Percentiles rank a stretch among this genome's conserved stretches.
These are phyloP conservation scores for Trichoderma sp. DNA, from an alignment of 2,329 filamentous ascomycete genomes.

Conservation along the genomic window DNA sequence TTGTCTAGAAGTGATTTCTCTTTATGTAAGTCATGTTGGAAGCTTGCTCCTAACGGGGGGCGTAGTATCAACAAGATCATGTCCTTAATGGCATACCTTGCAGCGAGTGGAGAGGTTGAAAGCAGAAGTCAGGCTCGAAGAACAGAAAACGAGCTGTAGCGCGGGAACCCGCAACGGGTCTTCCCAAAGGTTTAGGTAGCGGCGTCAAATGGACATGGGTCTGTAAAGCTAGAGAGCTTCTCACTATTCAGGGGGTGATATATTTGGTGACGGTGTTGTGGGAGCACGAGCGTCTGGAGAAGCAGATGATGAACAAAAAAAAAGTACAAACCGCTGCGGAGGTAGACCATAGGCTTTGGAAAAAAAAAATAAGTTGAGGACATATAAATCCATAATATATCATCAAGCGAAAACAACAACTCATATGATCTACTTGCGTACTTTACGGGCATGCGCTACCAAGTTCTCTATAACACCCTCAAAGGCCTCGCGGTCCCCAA, in stretches of 20 bases:
- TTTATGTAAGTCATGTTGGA: slow-evolving; percentile 5
- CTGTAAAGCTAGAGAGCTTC: background rate
- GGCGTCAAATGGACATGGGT: slow-evolving; percentile 9
- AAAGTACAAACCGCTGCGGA: slow-evolving; percentile 28
- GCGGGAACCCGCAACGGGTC: background rate
- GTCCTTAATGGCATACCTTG: slow-evolving; percentile 2
- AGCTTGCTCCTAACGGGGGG: background rate
- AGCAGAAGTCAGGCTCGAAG: background rate
- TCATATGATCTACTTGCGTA: slow-evolving; percentile 63
- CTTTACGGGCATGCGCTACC: slow-evolving; percentile 85
- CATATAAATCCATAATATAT: background rate
- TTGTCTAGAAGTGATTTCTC: slow-evolving; percentile 14
- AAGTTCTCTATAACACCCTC: slow-evolving; percentile 97
- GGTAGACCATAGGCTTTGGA: slow-evolving; percentile 31
- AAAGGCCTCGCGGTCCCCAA: slow-evolving; percentile 90
- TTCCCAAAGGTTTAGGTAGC: slow-evolving; percentile 5
- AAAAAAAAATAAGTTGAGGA: slow-evolving; percentile 27
- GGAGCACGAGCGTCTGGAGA: background rate
- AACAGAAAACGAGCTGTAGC: background rate
- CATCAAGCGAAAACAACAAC: slow-evolving; percentile 10
- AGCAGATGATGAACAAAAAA: background rate
- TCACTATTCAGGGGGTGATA: slow-evolving; percentile 40
- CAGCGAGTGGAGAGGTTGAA: background rate
- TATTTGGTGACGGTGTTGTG: too few relatives aligned
- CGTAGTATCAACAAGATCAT: background rate